A percentile compares a stretch with the other conserved stretches of the same genome.
phyloP scores from a whole-genome alignment of 805 yeast species.

The Yamadazyma olivae region DNA sequence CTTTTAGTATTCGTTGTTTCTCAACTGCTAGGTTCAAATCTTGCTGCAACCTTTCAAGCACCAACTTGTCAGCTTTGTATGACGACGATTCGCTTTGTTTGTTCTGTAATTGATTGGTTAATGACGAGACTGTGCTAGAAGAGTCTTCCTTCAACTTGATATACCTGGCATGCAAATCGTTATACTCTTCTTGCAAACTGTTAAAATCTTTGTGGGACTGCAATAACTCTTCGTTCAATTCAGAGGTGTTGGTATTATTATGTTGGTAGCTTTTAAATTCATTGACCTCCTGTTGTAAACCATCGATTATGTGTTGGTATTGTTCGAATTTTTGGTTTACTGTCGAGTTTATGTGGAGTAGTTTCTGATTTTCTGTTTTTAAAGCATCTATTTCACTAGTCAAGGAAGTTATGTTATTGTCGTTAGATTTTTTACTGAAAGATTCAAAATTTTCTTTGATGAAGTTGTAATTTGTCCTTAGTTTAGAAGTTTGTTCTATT shows the following conservation, averaged over 20 bases:
- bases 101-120: constrained; percentile 20
- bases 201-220: constrained; percentile 18
- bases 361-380: constrained; percentile 17
- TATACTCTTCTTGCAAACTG: constrained; percentile 16
- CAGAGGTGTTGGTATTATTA: constrained; percentile 2
- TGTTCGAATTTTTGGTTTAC: constrained; percentile 26
- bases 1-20: constrained; percentile 40
- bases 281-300: constrained; percentile 29
- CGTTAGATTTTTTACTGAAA: constrained; percentile 1
- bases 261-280: constrained; percentile 18
- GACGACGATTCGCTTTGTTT: constrained; percentile 16
- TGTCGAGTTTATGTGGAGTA: constrained; percentile 14
- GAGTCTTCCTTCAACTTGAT: constrained; percentile 20
- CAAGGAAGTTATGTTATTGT: background rate
- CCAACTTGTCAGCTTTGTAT: constrained; percentile 10
- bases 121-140: constrained; percentile 17
- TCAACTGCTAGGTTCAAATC: constrained; percentile 41
- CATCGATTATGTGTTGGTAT: constrained; percentile 28
- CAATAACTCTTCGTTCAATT: constrained; percentile 15
- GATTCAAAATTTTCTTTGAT: constrained; percentile 9
- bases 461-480: constrained; percentile 17
- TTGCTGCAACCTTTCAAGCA: constrained; percentile 28
- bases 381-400: constrained; percentile 8
- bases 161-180: constrained; percentile 12
- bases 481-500: constrained; percentile 17